Conservation (phyloP, 2,329 filamentous ascomycete genomes). For the Cladosporium cucumerinum region DNA sequence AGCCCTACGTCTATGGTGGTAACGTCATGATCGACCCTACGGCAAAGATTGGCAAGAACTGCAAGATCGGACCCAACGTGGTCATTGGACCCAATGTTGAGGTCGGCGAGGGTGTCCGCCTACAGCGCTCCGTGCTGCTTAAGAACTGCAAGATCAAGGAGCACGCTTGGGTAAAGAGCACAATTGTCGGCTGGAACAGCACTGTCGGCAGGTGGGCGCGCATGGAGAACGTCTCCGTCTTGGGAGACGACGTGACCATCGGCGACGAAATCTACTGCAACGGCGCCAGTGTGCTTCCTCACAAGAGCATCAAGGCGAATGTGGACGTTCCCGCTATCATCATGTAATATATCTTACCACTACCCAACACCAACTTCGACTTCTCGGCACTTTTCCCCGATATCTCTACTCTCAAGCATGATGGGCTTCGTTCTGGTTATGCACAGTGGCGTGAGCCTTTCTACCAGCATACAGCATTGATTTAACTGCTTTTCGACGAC, state of each 20-base stretch:
- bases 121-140: slow-evolving; percentile 89
- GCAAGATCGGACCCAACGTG: slow-evolving; percentile 95
- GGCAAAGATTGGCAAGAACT: slow-evolving; percentile 97
- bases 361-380: neutral
- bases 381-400: neutral
- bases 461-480: slow-evolving; percentile 12
- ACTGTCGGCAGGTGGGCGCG: slow-evolving; percentile 92
- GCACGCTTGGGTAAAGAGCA: slow-evolving; percentile 98
- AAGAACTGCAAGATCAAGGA: slow-evolving; percentile 93
- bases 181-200: slow-evolving; percentile 98
- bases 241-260: slow-evolving; percentile 96
- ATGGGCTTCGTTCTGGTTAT: neutral
- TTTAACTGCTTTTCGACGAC: neutral
- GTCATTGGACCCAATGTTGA: slow-evolving; percentile 92
- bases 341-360: slow-evolving; percentile 17
- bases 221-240: slow-evolving; percentile 95
- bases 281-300: slow-evolving; percentile 79
- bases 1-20: slow-evolving; percentile 83
- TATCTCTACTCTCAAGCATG: slow-evolving; percentile 12
- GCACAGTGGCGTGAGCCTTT: neutral
- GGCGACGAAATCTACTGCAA: slow-evolving; percentile 99
- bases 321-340: slow-evolving; percentile 58
- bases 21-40: slow-evolving; percentile 94
- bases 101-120: slow-evolving; percentile 86
- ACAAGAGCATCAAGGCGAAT: slow-evolving; percentile 99